Percentiles rank a stretch among this genome's conserved stretches.
These are phyloP conservation scores for Gynandropsis gynandra DNA, from an alignment of 345 rosid species.

Conservation along the genomic window DNA sequence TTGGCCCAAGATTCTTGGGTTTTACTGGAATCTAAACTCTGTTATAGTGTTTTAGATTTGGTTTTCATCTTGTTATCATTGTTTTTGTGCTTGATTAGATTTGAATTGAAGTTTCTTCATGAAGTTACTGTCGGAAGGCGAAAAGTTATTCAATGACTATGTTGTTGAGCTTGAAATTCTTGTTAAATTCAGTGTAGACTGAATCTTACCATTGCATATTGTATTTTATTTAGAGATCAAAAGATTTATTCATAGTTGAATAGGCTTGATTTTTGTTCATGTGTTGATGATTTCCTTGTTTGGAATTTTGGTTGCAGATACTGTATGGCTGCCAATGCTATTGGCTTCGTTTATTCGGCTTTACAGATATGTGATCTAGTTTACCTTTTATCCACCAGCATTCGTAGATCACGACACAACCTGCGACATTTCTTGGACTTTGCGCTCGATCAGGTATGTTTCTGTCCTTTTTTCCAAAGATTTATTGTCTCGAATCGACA, in stretches of 20 bases:
- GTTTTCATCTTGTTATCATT: neutral
- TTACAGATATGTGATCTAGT: constrained; percentile 53
- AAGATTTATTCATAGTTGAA: too few species aligned
- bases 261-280: neutral
- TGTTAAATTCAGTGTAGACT: too few species aligned
- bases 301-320: constrained; percentile 44
- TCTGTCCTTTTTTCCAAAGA: neutral
- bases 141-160: too few species aligned
- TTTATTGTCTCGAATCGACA: neutral
- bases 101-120: constrained; percentile 3
- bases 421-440: constrained; percentile 61
- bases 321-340: constrained; percentile 61
- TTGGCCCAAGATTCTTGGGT: too few species aligned
- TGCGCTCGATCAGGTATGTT: constrained; percentile 66
- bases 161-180: too few species aligned
- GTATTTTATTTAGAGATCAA: too few species aligned
- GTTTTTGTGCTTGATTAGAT: neutral
- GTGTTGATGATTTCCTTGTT: neutral
- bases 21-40: too few species aligned
- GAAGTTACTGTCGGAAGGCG: neutral
- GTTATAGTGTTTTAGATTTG: neutral
- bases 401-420: constrained; percentile 28
- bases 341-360: constrained; percentile 69
- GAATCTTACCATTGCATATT: too few species aligned
- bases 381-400: constrained; percentile 42